Evolutionary conservation across 495 filamentous ascomycete species (phyloP), one percentile per base, ranked within the genome.

Genomic region (Penicillium riverlandense): DNA sequence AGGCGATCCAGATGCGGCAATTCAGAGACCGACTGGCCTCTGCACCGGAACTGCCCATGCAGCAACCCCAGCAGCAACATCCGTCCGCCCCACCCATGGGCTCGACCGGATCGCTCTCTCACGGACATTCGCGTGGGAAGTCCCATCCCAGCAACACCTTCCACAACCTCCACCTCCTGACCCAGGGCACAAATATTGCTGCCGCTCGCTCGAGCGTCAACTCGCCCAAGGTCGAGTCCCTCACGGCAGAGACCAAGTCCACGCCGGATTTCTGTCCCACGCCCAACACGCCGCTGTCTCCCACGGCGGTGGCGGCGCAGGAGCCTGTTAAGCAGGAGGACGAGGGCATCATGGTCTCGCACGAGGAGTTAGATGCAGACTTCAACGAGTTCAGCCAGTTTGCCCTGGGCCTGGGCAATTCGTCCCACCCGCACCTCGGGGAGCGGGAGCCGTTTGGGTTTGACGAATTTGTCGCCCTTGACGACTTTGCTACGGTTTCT

Each of bases 21-120:
- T 71, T 66, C 55, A 48, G 67, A 41, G 62, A 71, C 27, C 65
- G 67, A 7, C 43, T 71, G 30, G 62, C 57, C 7, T 69, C 67
- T 11, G 67, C 67, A 1, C 67, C 67, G 0, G 62, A 67, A 27
- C 46, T 68, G 11, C 59, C 65, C 9, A 37, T 67, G 13, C 59
- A 61, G 35, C 51, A 58, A 22, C 22, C 16, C 8, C 35, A 4
- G 39, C 42, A 11, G 46, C 44, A 14, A 47, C 39, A 9, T 10
- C 37, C 8, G 40, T 48, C 9, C 45, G 44, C 35, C 37, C 22
- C 14, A 12, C 40, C 39, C 32, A 41, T 28, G 39, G 46, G 13
- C 34, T 3, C 4, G 4, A 4, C 22, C 22, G 22, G 4, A 22
- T 22, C 22, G 22, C 2, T 22, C 22, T 22, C 22, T 6, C 40